A percentile compares a stretch with the other conserved stretches of the same genome.
phyloP scores from a whole-genome alignment of 495 filamentous ascomycete genomes.

The Lichenothelia convexa region DNA sequence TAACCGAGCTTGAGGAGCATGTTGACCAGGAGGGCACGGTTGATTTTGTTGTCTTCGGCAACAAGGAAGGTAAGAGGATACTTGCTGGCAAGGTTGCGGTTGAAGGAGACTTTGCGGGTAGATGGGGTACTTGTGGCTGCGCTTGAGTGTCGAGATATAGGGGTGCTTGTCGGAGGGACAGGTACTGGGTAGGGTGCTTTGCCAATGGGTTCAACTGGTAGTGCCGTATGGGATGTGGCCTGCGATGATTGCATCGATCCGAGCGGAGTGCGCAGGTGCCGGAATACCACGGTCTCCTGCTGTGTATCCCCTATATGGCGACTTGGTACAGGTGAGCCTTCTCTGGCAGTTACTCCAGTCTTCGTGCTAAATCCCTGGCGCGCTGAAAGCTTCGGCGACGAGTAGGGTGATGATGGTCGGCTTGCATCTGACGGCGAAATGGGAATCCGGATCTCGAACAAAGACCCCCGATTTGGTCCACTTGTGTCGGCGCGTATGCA shows the following conservation, averaged over 20 bases:
- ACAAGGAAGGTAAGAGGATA: slow-evolving; percentile 53
- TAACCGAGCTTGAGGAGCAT: slow-evolving; percentile 60
- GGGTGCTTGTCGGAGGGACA: neutral
- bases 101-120: slow-evolving; percentile 14
- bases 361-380: too few relatives aligned
- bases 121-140: slow-evolving; percentile 2
- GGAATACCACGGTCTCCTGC: neutral
- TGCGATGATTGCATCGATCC: too few relatives aligned
- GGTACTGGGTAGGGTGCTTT: neutral
- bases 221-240: neutral
- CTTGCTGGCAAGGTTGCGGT: slow-evolving; percentile 33
- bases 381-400: slow-evolving; percentile 15
- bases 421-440: slow-evolving; percentile 29
- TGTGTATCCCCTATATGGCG: slow-evolving; percentile 1
- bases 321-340: neutral
- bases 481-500: slow-evolving; percentile 50
- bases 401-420: slow-evolving; percentile 16
- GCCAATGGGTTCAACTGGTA: too few relatives aligned
- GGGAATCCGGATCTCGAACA: slow-evolving; percentile 57
- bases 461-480: slow-evolving; percentile 48
- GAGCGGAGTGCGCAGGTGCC: neutral
- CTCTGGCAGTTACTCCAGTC: too few relatives aligned
- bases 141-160: slow-evolving; percentile 1
- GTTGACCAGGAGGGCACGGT: slow-evolving; percentile 51
- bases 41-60: slow-evolving; percentile 66